These are phyloP conservation scores for Leonotis leonurus DNA, from an alignment of 257 asterid genomes.

Conservation along the genomic window DNA sequence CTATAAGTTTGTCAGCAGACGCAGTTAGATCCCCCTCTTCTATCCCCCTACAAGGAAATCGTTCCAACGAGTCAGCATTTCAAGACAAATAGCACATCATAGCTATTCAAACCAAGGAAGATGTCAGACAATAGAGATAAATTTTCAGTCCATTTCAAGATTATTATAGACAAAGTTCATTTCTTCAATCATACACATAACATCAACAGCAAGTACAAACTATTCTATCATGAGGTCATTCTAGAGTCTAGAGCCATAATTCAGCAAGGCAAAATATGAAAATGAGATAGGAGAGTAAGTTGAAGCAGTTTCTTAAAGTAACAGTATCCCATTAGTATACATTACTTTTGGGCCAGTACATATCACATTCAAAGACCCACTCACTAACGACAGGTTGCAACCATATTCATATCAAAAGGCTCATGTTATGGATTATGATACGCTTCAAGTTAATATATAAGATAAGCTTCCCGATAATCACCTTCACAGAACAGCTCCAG, in stretches of 20 bases:
- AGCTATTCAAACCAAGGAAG: background rate
- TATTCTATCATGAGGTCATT: too few relatives aligned
- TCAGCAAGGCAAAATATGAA: background rate
- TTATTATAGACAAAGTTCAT: too few relatives aligned
- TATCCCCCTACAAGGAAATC: conserved; percentile 27
- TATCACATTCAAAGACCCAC: conserved; percentile 11
- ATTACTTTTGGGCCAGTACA: background rate
- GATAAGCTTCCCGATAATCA: too few relatives aligned
- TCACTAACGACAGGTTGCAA: background rate
- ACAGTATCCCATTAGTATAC: too few relatives aligned
- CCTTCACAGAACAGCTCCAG: too few relatives aligned
- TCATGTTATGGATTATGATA: too few relatives aligned
- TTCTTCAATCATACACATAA: background rate
- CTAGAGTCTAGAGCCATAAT: too few relatives aligned
- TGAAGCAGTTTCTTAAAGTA: background rate
- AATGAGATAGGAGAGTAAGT: background rate
- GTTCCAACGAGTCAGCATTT: conserved; percentile 10
- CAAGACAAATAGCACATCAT: background rate
- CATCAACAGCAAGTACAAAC: too few relatives aligned
- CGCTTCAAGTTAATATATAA: too few relatives aligned
- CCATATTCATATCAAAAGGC: conserved; percentile 3
- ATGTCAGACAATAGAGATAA: too few relatives aligned
- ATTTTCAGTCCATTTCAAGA: too few relatives aligned
- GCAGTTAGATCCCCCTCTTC: conserved; percentile 22
- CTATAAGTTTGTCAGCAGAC: conserved; percentile 12